Conservation (phyloP, 2,329 filamentous ascomycete species). For the Nemania bipapillata region DNA sequence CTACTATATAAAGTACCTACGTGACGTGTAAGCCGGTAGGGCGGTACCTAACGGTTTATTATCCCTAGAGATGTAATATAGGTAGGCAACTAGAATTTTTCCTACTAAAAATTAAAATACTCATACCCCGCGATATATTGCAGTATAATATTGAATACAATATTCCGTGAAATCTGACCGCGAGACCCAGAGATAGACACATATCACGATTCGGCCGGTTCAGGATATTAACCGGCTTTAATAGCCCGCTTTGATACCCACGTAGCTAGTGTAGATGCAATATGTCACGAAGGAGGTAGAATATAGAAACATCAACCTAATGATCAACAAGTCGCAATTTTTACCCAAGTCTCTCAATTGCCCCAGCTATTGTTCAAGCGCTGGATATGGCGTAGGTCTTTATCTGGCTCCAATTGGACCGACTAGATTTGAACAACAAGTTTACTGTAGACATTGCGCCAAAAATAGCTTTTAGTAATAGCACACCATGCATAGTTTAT, state of each 20-base stretch:
- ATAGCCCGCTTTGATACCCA: constrained; percentile 6
- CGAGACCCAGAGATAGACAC: constrained; percentile 2
- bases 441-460: constrained; percentile 15
- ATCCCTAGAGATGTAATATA: too few relatives aligned
- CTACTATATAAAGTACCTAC: background rate
- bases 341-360: constrained; percentile 3
- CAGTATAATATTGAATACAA: constrained; percentile 9
- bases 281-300: background rate
- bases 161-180: background rate
- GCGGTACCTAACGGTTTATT: too few relatives aligned
- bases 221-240: constrained; percentile 24
- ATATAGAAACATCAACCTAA: constrained; percentile 1
- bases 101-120: constrained; percentile 7
- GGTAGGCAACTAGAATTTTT: too few relatives aligned
- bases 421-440: constrained; percentile 1
- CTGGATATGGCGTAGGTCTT: background rate
- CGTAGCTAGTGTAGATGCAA: background rate
- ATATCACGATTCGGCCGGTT: constrained; percentile 5
- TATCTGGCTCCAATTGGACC: background rate
- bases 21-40: background rate
- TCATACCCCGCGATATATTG: constrained; percentile 28
- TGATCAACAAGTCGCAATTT: background rate
- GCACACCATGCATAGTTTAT: background rate
- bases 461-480: background rate
- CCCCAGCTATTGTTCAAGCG: background rate